Evolutionary conservation across 495 filamentous ascomycete species (phyloP).

Genomic region (Pseudevernia furfuracea): DNA sequence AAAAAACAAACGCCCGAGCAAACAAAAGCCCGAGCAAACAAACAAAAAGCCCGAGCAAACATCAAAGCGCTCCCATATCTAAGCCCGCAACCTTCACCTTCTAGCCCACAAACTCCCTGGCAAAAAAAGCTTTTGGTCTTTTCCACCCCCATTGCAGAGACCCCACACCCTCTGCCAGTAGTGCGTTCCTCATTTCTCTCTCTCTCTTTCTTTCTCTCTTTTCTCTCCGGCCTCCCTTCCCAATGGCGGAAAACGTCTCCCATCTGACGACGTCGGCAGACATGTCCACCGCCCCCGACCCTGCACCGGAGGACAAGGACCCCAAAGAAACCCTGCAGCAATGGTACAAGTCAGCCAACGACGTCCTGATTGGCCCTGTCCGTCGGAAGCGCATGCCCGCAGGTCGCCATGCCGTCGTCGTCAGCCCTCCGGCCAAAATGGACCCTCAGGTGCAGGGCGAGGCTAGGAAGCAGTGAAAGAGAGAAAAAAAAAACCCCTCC

Average conservation of each 20-base stretch:
- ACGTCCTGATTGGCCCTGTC: conserved; percentile 5
- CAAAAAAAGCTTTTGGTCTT: too few species aligned
- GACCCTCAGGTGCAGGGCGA: neutral
- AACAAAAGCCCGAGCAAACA: neutral
- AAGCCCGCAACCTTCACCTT: too few species aligned
- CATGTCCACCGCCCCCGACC: neutral
- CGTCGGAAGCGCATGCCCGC: conserved; percentile 16
- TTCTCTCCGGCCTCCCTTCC: too few species aligned
- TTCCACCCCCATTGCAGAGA: neutral
- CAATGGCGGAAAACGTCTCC: too few species aligned
- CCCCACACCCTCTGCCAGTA: neutral
- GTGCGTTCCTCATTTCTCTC: too few species aligned
- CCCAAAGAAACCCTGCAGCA: conserved; percentile 4
- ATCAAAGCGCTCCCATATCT: neutral
- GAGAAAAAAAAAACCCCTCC: too few species aligned
- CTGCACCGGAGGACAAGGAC: neutral
- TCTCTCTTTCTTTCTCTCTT: too few species aligned
- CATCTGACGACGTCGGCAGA: neutral
- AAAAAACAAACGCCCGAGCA: neutral
- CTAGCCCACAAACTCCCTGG: too few species aligned
- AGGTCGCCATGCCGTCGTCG: conserved; percentile 11
- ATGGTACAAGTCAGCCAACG: conserved; percentile 9
- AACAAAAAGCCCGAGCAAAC: neutral
- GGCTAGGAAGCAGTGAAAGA: conserved; percentile 4
- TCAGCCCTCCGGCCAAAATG: neutral